phyloP scores from a whole-genome alignment of 495 filamentous ascomycete species.

The Aspergillus sparsus region DNA sequence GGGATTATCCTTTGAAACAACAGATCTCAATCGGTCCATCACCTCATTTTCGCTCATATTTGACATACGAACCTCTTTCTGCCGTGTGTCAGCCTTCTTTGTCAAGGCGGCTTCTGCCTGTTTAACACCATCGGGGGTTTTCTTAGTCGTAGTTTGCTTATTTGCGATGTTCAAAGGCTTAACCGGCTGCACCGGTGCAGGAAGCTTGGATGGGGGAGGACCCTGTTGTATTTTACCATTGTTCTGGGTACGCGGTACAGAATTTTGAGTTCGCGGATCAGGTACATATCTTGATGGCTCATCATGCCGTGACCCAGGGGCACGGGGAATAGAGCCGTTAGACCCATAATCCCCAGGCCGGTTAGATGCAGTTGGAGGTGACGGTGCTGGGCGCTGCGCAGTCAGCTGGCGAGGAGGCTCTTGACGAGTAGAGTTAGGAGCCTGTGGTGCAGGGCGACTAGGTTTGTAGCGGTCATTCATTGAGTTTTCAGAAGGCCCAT shows the following conservation, averaged over 20 bases:
- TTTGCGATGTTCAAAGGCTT: conserved; percentile 90
- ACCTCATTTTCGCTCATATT: conserved; percentile 96
- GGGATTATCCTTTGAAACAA: conserved; percentile 90
- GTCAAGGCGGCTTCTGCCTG: conserved; percentile 80
- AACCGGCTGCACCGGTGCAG: conserved; percentile 65
- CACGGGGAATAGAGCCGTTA: conserved; percentile 19
- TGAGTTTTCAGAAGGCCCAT: conserved; percentile 45
- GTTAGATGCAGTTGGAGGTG: conserved; percentile 45
- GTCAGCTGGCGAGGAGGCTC: conserved; percentile 48
- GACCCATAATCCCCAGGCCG: conserved; percentile 24
- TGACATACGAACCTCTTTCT: conserved; percentile 94
- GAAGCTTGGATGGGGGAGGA: conserved; percentile 54
- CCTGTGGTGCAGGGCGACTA: conserved; percentile 61
- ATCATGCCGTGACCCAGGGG: conserved; percentile 29
- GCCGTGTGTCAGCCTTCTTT: conserved; percentile 69
- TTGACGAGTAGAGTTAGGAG: conserved; percentile 50
- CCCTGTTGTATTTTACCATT: conserved; percentile 42
- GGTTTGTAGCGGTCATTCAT: conserved; percentile 76
- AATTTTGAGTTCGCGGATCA: conserved; percentile 35
- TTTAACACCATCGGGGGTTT: conserved; percentile 64
- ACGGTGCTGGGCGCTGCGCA: conserved; percentile 59
- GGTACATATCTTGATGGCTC: conserved; percentile 32
- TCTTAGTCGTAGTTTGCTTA: conserved; percentile 61
- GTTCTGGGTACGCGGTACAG: conserved; percentile 38
- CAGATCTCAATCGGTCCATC: conserved; percentile 89